Base-by-base conservation (phyloP, 2,329 filamentous ascomycete species). In the Lachnellula occidentalis region DNA sequence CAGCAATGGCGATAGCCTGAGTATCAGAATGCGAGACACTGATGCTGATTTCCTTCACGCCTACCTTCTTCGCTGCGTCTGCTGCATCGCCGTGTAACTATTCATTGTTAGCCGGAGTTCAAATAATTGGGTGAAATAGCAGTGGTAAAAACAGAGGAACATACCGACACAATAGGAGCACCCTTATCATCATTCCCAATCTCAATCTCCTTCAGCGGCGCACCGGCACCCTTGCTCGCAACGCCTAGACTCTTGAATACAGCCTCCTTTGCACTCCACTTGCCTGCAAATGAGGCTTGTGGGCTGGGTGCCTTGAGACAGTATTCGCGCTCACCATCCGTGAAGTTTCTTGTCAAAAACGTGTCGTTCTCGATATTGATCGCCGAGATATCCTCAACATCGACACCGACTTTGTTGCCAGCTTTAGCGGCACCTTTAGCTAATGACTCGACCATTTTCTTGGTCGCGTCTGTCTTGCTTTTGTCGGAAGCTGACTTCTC, bases 171-270 rank as follows among this genome's bases (percentile, higher is more conserved):
- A 61, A 82, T 78, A 9, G 94, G 94, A 37, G 87, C 91, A 55
- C 94, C 94, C 45, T 82, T 87, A 61, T 88, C 85, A 67, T 92
- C 86, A 66, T 85, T 86, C 58, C 83, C 72, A 65, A 99, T 92
- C 76, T 99, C 95, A 75, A 99, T 99, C 42, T 97, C 92, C 77
- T 87, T 94, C 73, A 99, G 73, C 15, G 90, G 80, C 56, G 94
- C 92, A 61, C 95, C 94, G 9, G 88, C 92, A 58, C 94, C 94
- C 74, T 88, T 86, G 73, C 92, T 87, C 64, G 81, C 76, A 12
- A 97, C 92, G 62, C 92, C 91, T 14, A 99, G 79, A 37, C 90
- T 91, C 82, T 99, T 99, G 81, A 99, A 99, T 1, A 99, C 92
- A 27, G 94, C 94, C 75, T 99, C 94, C 78, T 99, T 99, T 36